Conservation (phyloP, 441 rosid species). For the Breynia disticha region DNA sequence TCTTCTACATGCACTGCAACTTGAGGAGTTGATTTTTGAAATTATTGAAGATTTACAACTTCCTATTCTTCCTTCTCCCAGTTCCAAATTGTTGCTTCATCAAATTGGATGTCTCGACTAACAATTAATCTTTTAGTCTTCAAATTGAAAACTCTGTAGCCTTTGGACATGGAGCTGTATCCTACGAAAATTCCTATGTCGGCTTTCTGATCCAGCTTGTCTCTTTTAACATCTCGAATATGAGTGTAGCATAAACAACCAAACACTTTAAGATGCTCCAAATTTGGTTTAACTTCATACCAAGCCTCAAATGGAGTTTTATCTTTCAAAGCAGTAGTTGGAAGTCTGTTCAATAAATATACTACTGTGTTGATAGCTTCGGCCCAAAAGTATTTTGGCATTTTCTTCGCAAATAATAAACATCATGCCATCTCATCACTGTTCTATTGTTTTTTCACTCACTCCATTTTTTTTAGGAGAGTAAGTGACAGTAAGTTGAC, state of each 20-base stretch:
- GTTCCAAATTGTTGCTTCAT: too few species aligned
- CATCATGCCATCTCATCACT: neutral
- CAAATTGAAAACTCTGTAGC: neutral
- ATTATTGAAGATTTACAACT: too few species aligned
- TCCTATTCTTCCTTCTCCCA: too few species aligned
- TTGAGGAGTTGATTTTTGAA: too few species aligned
- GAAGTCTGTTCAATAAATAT: neutral
- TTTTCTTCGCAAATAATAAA: neutral
- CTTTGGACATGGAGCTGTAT: neutral
- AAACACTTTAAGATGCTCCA: too few species aligned
- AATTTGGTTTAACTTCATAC: neutral
- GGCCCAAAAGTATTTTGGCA: neutral
- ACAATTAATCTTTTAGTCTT: neutral
- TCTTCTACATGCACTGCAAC: neutral
- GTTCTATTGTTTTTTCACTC: neutral
- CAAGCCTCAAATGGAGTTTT: neutral
- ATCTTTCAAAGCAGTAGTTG: neutral
- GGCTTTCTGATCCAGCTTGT: neutral
- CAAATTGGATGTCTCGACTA: too few species aligned
- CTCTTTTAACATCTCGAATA: too few species aligned
- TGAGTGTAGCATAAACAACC: too few species aligned
- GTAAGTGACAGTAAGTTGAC: neutral
- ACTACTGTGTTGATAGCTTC: neutral
- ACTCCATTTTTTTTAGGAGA: neutral
- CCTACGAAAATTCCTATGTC: neutral